Conservation (phyloP, 2,329 filamentous ascomycete species). For the Penicillium rolfsii region DNA sequence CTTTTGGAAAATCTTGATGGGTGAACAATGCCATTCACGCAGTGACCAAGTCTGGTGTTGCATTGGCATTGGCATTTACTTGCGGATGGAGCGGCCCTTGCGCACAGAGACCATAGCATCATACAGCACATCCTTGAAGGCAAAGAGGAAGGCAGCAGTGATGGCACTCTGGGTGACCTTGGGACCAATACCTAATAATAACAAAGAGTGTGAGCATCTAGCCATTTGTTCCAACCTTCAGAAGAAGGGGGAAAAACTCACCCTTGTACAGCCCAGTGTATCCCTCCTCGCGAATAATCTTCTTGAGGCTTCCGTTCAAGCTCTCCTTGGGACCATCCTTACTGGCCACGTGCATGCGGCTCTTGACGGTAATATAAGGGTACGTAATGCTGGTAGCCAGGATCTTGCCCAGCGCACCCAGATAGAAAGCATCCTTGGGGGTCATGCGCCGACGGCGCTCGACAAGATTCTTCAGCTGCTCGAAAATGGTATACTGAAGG, state of each 20-base stretch:
- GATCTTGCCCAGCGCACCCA: slow-evolving; percentile 92
- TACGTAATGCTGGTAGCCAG: slow-evolving; percentile 94
- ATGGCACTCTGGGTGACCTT: slow-evolving; percentile 97
- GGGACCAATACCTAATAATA: slow-evolving; percentile 75
- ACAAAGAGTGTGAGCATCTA: slow-evolving; percentile 1
- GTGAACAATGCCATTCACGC: no score
- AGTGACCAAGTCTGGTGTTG: not conserved
- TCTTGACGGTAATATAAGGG: slow-evolving; percentile 98
- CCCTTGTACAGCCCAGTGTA: slow-evolving; percentile 90
- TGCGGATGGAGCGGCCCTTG: slow-evolving; percentile 36
- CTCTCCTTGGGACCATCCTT: slow-evolving; percentile 77
- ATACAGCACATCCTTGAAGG: slow-evolving; percentile 96
- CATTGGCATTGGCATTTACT: slow-evolving; percentile 27
- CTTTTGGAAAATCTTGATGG: no score
- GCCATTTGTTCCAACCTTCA: no score
- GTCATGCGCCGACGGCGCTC: slow-evolving; percentile 79
- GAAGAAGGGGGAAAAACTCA: slow-evolving; percentile 48
- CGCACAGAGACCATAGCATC: slow-evolving; percentile 53
- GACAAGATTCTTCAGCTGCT: slow-evolving; percentile 91
- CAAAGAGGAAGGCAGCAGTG: slow-evolving; percentile 93
- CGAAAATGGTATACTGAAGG: slow-evolving; percentile 96
- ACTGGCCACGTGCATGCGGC: slow-evolving; percentile 89
- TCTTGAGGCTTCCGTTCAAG: slow-evolving; percentile 74
- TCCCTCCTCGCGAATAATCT: slow-evolving; percentile 87
- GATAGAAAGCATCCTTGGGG: slow-evolving; percentile 82